Evolutionary conservation across 1,284 basidiomycete genomes (phyloP).

Genomic region (Gomphus sp.): DNA sequence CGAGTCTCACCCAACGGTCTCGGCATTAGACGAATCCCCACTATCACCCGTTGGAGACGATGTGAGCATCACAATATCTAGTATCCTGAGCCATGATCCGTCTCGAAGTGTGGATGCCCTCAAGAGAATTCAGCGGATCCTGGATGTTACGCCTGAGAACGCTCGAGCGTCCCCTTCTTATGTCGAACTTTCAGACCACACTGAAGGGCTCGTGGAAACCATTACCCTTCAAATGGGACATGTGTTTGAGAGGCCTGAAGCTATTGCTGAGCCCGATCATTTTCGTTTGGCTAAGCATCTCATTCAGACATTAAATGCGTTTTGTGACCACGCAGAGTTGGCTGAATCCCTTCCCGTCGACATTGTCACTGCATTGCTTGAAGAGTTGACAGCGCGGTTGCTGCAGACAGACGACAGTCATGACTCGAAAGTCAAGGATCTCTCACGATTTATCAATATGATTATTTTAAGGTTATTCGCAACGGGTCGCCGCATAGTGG

Average conservation of each 20-base stretch:
- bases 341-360: constrained; percentile 77
- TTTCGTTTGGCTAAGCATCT: constrained; percentile 93
- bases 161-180: constrained; percentile 60
- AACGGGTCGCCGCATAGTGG: constrained; percentile 83
- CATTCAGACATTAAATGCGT: constrained; percentile 88
- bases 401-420: constrained; percentile 84
- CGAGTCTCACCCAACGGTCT: constrained; percentile 11
- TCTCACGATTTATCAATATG: constrained; percentile 97
- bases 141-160: constrained; percentile 66
- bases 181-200: constrained; percentile 72
- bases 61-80: constrained; percentile 71
- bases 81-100: constrained; percentile 78
- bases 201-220: constrained; percentile 81
- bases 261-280: constrained; percentile 64
- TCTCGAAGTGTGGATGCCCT: constrained; percentile 85
- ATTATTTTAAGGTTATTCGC: constrained; percentile 92
- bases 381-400: constrained; percentile 82
- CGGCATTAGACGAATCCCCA: constrained; percentile 15
- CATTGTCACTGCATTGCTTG: constrained; percentile 70
- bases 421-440: constrained; percentile 70
- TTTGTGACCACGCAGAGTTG: constrained; percentile 78
- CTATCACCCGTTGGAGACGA: constrained; percentile 31
- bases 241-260: constrained; percentile 73
- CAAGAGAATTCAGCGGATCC: constrained; percentile 81
- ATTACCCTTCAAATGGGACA: constrained; percentile 84